Base-by-base conservation (phyloP, 139 green algal genomes). In the Monoraphidium neglectum region DNA sequence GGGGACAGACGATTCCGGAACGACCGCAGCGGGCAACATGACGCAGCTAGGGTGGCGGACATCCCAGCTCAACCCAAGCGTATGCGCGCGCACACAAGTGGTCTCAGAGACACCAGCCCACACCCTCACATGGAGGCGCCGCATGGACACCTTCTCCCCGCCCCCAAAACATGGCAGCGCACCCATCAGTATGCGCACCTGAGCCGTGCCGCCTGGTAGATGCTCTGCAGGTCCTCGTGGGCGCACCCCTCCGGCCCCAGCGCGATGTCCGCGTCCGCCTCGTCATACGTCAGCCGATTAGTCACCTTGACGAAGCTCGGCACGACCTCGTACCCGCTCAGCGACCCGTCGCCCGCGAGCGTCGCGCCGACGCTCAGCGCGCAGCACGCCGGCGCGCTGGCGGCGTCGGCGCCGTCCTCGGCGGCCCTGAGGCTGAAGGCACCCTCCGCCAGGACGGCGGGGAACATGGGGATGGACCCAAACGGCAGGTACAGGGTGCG, bases 391-490 rank as follows among this genome's bases (percentile, higher is more conserved):
- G 2, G 13, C 33, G 53, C 3, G 12, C 30, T 38, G 76, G 5
- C 40, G 51, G 56, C 13, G n/a, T 10, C 26, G 56, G 26, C 56
- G 10, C 10, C 56, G 56, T 70, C 67, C 49, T 79, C 4, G 46
- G 72, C 84, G 43, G 74, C 35, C 1, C 69, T 32, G 64, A 98
- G 74, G 76, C 85, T 95, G 85, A 98, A 98, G 5, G 86, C 86
- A 16, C 90, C 93, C 62, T 87, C 79, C 18, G 93, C 87, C 47
- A 98, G 83, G 26, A 3, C 24, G 2, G 67, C 46, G 0, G 94
- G 94, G 76, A 98, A 95, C 94, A 98, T 98, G 63, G 88, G 87
- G 12, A 95, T 57, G 24, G 73, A 68, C 43, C 87, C 93, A 35
- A 68, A 89, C 33, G 93, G 88, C 5, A 98, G 82, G 84, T 98